A percentile compares a stretch with the other conserved stretches of the same genome.
Conservation (phyloP, 768 basidiomycete genomes). For the Suillus americanus region DNA sequence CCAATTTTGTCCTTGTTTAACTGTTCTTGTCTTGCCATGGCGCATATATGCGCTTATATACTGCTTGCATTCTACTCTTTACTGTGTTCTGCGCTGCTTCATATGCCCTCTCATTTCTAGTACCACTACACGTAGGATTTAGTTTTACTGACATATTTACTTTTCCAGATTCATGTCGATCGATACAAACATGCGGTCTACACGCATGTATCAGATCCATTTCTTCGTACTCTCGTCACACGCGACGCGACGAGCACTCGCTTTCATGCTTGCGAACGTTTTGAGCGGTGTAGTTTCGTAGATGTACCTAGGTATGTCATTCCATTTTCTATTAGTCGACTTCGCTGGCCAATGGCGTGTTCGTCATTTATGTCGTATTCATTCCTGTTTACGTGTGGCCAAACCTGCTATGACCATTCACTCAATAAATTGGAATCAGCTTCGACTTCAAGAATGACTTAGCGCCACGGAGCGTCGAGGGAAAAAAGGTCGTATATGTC, state of each 20-base stretch:
- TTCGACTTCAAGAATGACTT: constrained; percentile 8
- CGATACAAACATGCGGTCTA: constrained; percentile 82
- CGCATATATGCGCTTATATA: neutral
- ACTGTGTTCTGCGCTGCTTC: neutral
- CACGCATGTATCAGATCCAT: constrained; percentile 54
- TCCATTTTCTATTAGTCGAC: neutral
- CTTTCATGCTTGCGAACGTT: constrained; percentile 94
- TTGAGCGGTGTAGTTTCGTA: constrained; percentile 68
- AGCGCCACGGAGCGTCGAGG: constrained; percentile 39
- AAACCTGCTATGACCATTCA: constrained; percentile 4
- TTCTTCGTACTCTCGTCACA: constrained; percentile 60
- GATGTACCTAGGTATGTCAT: constrained; percentile 34
- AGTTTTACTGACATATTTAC: neutral
- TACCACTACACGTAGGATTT: neutral
- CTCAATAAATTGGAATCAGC: neutral
- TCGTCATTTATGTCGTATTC: neutral
- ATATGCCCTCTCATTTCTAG: neutral
- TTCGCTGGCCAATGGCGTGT: neutral
- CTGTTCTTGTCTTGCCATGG: neutral
- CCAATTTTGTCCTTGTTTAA: neutral
- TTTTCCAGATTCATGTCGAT: constrained; percentile 79
- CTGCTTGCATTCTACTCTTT: neutral
- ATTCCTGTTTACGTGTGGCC: constrained; percentile 9
- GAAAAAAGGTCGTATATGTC: constrained; percentile 72
- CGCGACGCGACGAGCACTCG: constrained; percentile 61